Base-by-base conservation (phyloP, 495 filamentous ascomycete genomes). In the Lepraria neglecta region DNA sequence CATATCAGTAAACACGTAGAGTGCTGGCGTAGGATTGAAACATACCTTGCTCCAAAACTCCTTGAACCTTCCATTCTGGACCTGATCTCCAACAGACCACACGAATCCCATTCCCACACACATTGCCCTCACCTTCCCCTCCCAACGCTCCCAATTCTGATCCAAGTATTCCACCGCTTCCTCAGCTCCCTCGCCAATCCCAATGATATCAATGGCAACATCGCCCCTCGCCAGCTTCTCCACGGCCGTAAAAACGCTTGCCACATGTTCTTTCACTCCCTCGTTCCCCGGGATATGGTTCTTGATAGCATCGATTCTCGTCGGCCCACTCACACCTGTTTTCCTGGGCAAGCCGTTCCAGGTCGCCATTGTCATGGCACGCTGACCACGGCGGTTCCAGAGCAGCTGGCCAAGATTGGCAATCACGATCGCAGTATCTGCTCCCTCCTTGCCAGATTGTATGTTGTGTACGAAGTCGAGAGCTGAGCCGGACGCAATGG, bases 381-480 rank as follows among this genome's bases (percentile, higher is more conserved):
- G 74, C 51, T 76, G 70, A 0, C 76, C 77, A 48, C 77, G 76
- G 38, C 83, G 81, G 70, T 84, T 82, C 86, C 87, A 94, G 61
- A 81, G 66, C 17, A 87, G 67, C 69, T 92, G 82, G 6, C 87
- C 89, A 2, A 82, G 71, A 68, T 94, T 95, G 15, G 86, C 83
- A 48, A 92, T 76, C 7, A 94, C 72, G 57, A 95, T 67, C 11
- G 73, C 74, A 10, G 67, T 72, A 3, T 63, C 66, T 54, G 65
- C 52, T 46, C 45, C 28, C 5, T 54, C 35, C 0, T 75, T 74
- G 27, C 24, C 38, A 43, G 62, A 54, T 31, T 78, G 72, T 12
- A 88, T 72, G 28, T 70, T 79, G 47, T 79, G 74, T 33, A 85
- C 78, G 65, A 92, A 74, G 35, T 78, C 72, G 38, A 92, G 70